Conservation (phyloP, 495 filamentous ascomycete genomes). For the Rostrohypoxylon terebratum region DNA sequence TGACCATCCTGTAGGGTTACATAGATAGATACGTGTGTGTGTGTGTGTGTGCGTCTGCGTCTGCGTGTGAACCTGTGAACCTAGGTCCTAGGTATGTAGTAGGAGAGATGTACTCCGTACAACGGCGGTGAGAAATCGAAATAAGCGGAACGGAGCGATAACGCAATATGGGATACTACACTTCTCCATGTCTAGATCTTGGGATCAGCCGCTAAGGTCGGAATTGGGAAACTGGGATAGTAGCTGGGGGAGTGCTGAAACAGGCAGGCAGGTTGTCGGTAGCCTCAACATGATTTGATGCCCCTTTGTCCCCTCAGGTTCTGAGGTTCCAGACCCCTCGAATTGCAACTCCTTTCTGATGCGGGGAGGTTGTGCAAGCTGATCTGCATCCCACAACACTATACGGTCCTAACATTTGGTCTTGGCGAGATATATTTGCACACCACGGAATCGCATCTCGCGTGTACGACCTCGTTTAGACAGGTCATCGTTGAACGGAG, state of each 20-base stretch:
- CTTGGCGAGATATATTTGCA: constrained; percentile 34
- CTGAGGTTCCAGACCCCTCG: constrained; percentile 38
- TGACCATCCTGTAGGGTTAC: constrained; percentile 40
- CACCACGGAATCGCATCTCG: constrained; percentile 15
- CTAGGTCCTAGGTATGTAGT: neutral
- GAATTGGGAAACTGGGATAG: constrained; percentile 37
- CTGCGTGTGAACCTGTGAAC: too few species aligned
- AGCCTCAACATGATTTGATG: constrained; percentile 37
- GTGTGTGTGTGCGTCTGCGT: too few species aligned
- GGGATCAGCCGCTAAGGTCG: constrained; percentile 42
- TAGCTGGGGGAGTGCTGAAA: constrained; percentile 40
- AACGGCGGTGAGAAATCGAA: constrained; percentile 43
- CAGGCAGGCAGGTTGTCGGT: constrained; percentile 42
- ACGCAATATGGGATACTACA: constrained; percentile 45
- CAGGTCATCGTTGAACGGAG: constrained; percentile 12
- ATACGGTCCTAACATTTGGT: constrained; percentile 19
- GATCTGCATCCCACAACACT: constrained; percentile 42
- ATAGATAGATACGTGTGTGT: constrained; percentile 4
- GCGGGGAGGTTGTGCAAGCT: constrained; percentile 40
- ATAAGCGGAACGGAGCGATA: constrained; percentile 42
- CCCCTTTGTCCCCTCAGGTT: constrained; percentile 28
- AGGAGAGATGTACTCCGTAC: constrained; percentile 13
- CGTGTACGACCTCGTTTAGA: constrained; percentile 7
- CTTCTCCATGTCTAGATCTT: constrained; percentile 46
- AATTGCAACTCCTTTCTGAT: constrained; percentile 31